Percentiles rank a stretch among this genome's conserved stretches.
Evolutionary conservation across 2,329 filamentous ascomycete genomes (phyloP).

Genomic region (Cryphonectria carpinicola): DNA sequence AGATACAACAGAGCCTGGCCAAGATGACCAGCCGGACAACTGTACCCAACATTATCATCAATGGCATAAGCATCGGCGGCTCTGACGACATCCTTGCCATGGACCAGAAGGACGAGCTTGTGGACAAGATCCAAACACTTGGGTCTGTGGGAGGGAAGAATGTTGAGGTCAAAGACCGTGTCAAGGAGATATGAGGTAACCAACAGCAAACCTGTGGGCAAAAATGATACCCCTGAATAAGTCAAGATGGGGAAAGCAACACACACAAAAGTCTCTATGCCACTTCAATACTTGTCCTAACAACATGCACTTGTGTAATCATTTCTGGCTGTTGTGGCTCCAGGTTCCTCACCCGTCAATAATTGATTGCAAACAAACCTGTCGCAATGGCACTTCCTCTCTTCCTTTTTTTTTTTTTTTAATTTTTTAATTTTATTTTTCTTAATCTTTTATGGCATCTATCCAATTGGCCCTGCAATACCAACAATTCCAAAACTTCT

Average conservation of each 20-base stretch:
- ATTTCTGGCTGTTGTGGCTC: neutral
- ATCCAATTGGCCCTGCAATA: neutral
- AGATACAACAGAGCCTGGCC: constrained; percentile 72
- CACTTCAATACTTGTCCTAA: neutral
- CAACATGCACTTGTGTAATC: neutral
- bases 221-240: neutral
- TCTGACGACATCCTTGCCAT: constrained; percentile 82
- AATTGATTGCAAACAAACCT: neutral
- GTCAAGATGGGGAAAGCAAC: neutral
- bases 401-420: neutral
- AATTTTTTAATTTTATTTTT: too few relatives aligned
- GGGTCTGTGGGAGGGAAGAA: constrained; percentile 63
- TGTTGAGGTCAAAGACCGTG: constrained; percentile 54
- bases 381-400: neutral
- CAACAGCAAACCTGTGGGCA: neutral
- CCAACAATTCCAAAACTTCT: too few relatives aligned
- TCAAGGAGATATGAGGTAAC: constrained; percentile 31
- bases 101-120: constrained; percentile 67
- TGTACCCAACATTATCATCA: constrained; percentile 90
- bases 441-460: neutral
- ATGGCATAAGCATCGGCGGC: constrained; percentile 86
- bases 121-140: constrained; percentile 72
- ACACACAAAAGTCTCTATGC: neutral
- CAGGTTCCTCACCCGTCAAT: neutral
- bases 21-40: constrained; percentile 80